A percentile compares a stretch with the other conserved stretches of the same genome.
Evolutionary conservation across 2,329 filamentous ascomycete species (phyloP).

Genomic region (Trichoderma oligosporum): DNA sequence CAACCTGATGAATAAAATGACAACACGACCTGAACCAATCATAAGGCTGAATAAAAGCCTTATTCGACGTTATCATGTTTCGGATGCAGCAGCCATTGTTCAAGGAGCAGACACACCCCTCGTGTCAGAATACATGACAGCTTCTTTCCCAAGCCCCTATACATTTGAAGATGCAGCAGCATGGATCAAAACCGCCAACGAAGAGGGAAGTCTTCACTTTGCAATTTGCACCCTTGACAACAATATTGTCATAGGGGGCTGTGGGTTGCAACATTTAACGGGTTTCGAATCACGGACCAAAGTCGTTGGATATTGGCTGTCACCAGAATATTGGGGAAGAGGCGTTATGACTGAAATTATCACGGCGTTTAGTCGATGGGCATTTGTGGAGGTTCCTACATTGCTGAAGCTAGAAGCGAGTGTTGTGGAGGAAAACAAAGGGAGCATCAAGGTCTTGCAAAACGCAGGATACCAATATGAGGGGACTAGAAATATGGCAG

Average conservation of each 20-base stretch:
- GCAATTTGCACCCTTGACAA: not conserved
- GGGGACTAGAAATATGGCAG: not conserved
- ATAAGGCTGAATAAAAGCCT: not conserved
- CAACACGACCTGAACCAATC: not conserved
- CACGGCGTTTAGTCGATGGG: not conserved
- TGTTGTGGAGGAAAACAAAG: not conserved
- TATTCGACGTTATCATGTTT: not conserved
- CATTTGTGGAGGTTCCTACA: not conserved
- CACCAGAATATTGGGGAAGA: not conserved
- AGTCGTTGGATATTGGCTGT: not conserved
- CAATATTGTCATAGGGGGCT: not conserved
- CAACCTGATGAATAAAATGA: not conserved
- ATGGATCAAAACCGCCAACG: not conserved
- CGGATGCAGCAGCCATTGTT: not conserved
- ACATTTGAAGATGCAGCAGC: not conserved
- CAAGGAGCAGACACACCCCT: not conserved
- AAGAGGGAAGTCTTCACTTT: not conserved
- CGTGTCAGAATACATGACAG: conserved; percentile 2
- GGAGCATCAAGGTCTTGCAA: not conserved
- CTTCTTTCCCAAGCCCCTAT: not conserved
- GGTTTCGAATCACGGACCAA: conserved; percentile 2
- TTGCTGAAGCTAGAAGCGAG: not conserved
- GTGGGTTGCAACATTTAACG: not conserved
- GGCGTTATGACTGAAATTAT: not conserved
- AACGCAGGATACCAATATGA: not conserved